Percentiles rank a stretch among this genome's conserved stretches.
These are phyloP conservation scores for Eucalyptus polyanthemos DNA, from an alignment of 345 rosid species.

Conservation along the genomic window DNA sequence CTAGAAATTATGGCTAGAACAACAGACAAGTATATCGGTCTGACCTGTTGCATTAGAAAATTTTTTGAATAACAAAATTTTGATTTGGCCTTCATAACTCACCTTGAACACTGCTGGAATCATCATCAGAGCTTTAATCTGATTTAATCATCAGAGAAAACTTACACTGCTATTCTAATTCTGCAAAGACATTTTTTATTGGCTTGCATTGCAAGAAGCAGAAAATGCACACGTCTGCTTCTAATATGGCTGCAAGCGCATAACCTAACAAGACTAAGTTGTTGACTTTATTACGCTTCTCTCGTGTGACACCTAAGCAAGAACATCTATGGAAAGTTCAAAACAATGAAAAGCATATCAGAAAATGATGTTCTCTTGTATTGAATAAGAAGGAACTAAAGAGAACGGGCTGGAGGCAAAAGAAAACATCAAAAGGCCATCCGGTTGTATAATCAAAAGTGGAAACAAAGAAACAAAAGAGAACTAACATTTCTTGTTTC, in stretches of 20 bases:
- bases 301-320: background rate
- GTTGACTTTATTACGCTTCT: background rate
- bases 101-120: background rate
- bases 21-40: background rate
- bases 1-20: background rate
- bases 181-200: background rate
- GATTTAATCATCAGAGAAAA: background rate
- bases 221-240: background rate
- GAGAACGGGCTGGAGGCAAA: background rate
- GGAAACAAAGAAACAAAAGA: background rate
- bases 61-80: background rate
- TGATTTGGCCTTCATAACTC: background rate
- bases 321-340: background rate
- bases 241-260: background rate
- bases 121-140: background rate
- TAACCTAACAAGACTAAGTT: background rate
- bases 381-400: background rate
- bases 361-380: background rate
- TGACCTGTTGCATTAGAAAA: background rate
- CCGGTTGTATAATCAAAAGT: background rate
- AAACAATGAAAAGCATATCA: background rate
- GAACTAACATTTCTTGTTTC: background rate
- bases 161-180: background rate
- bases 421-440: background rate
- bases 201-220: background rate